phyloP scores from a whole-genome alignment of 345 rosid species.

The Capsella bursapastoris region DNA sequence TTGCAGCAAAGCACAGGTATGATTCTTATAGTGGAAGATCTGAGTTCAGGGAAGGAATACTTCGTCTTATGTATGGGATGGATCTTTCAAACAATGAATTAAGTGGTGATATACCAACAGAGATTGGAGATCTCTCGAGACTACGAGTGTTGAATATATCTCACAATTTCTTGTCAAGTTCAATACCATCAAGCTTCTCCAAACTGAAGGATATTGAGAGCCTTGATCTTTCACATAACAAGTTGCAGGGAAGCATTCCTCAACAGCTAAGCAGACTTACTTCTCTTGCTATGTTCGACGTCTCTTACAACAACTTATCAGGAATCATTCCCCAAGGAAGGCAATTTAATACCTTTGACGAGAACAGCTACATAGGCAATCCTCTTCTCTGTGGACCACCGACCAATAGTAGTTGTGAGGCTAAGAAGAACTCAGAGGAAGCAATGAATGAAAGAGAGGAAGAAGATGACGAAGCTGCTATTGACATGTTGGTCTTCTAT shows the following conservation, averaged over 20 bases:
- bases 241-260: slow-evolving; percentile 27
- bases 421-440: slow-evolving; percentile 1
- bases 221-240: slow-evolving; percentile 35
- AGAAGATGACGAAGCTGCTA: not conserved
- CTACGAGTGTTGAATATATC: slow-evolving; percentile 39
- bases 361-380: not conserved
- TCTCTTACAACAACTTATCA: slow-evolving; percentile 24
- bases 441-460: not conserved
- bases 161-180: slow-evolving; percentile 40
- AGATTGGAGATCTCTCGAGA: slow-evolving; percentile 32
- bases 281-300: slow-evolving; percentile 3
- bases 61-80: slow-evolving; percentile 39
- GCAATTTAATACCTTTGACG: not conserved
- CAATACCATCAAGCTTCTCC: slow-evolving; percentile 22
- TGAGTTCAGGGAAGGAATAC: not conserved
- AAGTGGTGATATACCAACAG: slow-evolving; percentile 38
- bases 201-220: slow-evolving; percentile 43
- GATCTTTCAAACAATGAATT: slow-evolving; percentile 49
- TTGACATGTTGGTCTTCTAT: slow-evolving; percentile 19
- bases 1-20: not conserved
- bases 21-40: not conserved
- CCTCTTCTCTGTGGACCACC: slow-evolving; percentile 19
- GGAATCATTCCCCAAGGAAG: slow-evolving; percentile 11
- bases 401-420: not conserved
- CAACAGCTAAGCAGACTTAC: not conserved